Evolutionary conservation across 169 alveolate species (phyloP), one percentile per base, ranked within the genome.

Genomic region (Besnoitia besnoiti): DNA sequence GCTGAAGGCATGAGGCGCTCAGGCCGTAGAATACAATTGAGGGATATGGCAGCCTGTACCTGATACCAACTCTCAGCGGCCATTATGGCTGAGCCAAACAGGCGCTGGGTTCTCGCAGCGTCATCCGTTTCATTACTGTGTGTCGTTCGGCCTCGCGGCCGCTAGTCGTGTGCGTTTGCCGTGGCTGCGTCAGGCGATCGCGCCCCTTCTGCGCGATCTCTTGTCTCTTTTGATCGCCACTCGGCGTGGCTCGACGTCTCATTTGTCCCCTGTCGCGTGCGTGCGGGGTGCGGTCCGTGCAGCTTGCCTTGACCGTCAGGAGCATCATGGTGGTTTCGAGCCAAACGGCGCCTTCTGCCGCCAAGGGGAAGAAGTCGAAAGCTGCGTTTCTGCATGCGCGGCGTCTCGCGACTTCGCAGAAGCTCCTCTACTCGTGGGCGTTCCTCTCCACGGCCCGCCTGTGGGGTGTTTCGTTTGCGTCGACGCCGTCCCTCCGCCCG

Each of bases 261-360:
- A 19, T 14, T 19, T 50, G 62, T 19, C 19, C 30, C 80, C 37
- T 33, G 19, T 7, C 40, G 33, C 80, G 33, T 67, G 80, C 24
- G 80, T 67, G 80, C 24, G 80, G 40, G 40, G n/a, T n/a, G n/a
- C n/a, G n/a, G 59, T 62, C 33, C 33, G 12, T 80, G 82, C 92
- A 89, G 92, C n/a, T 89, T 39, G 92, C 92, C n/a, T 50, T 89
- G 76, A 75, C 92, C 33, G 92, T 89, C 16, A 67, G 92, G 61
- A 89, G 92, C 35, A 87, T 79, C 37, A 40, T 89, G 47, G 92
- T 79, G 40, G 85, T 82, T 7, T 40, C 61, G 37, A 77, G 87
- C 30, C 50, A 44, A 44, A 14, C 82, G 39, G 16, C 82, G 46
- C 39, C 82, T 10, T 62, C 79, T 51, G n/a, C 67, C 24, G 67